Base-by-base conservation (phyloP, 805 yeast species). In the Yarrowia sp. region DNA sequence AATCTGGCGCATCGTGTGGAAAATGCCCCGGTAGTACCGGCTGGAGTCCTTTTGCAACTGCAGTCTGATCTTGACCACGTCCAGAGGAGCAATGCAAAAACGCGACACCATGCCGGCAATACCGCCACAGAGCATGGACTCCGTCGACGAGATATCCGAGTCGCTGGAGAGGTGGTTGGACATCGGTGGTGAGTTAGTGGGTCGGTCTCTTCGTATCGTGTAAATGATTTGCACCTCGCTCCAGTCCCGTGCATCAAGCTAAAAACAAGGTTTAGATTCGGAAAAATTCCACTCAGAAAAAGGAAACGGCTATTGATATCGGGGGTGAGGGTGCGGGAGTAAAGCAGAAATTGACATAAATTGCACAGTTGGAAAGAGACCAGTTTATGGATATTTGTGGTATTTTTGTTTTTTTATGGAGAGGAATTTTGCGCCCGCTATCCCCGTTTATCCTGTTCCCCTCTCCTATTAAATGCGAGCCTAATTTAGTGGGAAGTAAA, bases 71-170 rank as follows among this genome's bases (percentile, higher is more conserved):
- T 90, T 90, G 60, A 89, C 71, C 13, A 88, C 85, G 67, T 89
- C 96, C 39, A 90, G 73, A 3, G 96, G 96, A 1, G 96, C 92
- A 1, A 87, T 81, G 21, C 82, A 72, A 60, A 83, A 81, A 63
- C 90, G 81, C 0, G 88, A 78, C 0, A 81, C 72, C 10, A 85
- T 69, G 0, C 96, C 96, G 0, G 94, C 84, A 0, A 81, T 66
- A 0, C 88, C 84, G 0, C 96, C 97, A 0, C 93, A 88, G 0
- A 84, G 39, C 7, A 84, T 69, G 5, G 93, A 82, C 66, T 83
- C 81, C 6, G 66, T 59, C 0, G 84, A 71, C 3, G 85, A 73
- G 4, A 85, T 81, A 19, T 80, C 76, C 8, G 84, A 79, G 10
- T 86, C 86, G 19, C 62, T 36, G 35, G 61, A 41, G n/a, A 68